Percentiles rank a stretch among this genome's conserved stretches.
phyloP scores from a whole-genome alignment of 2,329 filamentous ascomycete genomes.

The Phialemoniopsis sp. region DNA sequence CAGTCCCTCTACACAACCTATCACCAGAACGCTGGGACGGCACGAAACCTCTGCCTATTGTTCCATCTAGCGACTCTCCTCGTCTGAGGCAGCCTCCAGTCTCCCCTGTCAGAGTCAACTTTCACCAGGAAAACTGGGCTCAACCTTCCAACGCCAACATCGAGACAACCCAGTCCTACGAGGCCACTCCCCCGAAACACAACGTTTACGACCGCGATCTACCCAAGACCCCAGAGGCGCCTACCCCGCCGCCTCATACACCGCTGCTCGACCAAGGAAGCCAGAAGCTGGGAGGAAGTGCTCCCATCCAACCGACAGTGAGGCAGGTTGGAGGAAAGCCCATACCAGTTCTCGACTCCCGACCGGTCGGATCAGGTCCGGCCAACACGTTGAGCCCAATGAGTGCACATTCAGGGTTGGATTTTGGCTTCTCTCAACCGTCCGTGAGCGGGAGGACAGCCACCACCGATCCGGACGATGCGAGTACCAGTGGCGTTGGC shows the following conservation, averaged over 20 bases:
- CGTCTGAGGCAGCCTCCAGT: conserved; percentile 47
- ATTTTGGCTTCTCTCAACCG: conserved; percentile 3
- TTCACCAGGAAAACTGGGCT: conserved; percentile 47
- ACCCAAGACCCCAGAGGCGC: conserved; percentile 26
- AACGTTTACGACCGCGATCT: conserved; percentile 21
- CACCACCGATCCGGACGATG: conserved; percentile 24
- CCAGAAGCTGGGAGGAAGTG: no score
- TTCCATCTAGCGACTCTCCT: conserved; percentile 28
- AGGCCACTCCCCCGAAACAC: not conserved
- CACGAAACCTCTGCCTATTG: conserved; percentile 20
- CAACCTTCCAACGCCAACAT: conserved; percentile 49
- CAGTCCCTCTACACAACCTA: conserved; percentile 25
- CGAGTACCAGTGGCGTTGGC: conserved; percentile 24
- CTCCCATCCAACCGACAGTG: no score
- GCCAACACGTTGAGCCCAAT: conserved; percentile 1
- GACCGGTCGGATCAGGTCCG: no score
- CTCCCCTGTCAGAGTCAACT: conserved; percentile 53
- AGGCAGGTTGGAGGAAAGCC: no score
- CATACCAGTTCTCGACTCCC: no score
- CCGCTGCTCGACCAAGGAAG: conserved; percentile 11
- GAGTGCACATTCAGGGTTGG: conserved; percentile 1
- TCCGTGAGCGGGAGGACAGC: conserved; percentile 3
- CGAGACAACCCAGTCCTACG: conserved; percentile 25
- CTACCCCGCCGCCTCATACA: conserved; percentile 32
- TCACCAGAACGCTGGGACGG: conserved; percentile 25